phyloP scores from a whole-genome alignment of 2,329 filamentous ascomycete genomes.

The Talaromyces piceae region DNA sequence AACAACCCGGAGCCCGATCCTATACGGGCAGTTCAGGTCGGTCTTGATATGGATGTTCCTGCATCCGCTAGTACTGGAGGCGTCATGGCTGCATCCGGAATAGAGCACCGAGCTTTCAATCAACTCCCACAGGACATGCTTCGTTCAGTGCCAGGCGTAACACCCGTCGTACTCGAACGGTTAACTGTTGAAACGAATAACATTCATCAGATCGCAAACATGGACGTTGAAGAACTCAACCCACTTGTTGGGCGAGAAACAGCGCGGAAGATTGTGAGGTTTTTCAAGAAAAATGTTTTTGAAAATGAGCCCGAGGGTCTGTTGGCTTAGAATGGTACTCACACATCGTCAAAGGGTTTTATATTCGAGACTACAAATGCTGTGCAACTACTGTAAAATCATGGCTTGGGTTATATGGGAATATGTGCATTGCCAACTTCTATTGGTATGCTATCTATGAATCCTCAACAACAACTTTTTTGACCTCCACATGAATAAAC shows the following conservation, averaged over 20 bases:
- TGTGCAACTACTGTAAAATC: not conserved
- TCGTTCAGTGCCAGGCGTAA: conserved; percentile 74
- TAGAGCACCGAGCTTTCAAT: conserved; percentile 63
- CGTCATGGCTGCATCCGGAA: conserved; percentile 49
- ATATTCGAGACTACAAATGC: too few relatives aligned
- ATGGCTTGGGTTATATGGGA: too few relatives aligned
- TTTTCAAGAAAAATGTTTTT: conserved; percentile 65
- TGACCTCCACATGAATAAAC: not conserved
- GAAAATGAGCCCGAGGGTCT: conserved; percentile 26
- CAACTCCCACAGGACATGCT: conserved; percentile 87
- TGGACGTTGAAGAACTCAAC: conserved; percentile 65
- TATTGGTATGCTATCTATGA: conserved; percentile 1
- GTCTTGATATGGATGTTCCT: conserved; percentile 54
- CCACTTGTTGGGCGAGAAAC: conserved; percentile 70
- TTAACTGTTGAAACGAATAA: conserved; percentile 67
- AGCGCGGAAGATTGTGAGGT: conserved; percentile 66
- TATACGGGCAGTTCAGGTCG: conserved; percentile 73
- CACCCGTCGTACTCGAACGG: conserved; percentile 65
- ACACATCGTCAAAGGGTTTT: too few relatives aligned
- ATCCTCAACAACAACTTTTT: conserved; percentile 1
- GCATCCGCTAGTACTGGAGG: conserved; percentile 32
- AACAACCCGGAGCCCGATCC: conserved; percentile 87
- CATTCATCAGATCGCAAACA: conserved; percentile 77
- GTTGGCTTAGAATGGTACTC: not conserved
- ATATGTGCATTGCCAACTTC: not conserved